Evolutionary conservation across 2,329 filamentous ascomycete species (phyloP), one percentile per base, ranked within the genome.

Genomic region (Hypomyces perniciosus): DNA sequence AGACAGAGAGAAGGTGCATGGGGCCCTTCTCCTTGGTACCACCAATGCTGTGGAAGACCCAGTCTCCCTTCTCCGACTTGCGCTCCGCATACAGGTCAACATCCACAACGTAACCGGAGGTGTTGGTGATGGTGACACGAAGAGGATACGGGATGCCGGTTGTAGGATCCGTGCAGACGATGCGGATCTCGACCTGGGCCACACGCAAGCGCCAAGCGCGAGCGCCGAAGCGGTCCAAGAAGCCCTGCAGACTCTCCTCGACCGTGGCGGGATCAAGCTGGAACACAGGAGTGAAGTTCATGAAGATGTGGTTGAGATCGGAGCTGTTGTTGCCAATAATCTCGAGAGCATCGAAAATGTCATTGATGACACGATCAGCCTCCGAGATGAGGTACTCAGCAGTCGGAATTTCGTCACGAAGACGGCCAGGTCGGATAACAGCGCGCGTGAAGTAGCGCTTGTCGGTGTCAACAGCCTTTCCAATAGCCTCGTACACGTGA

Each of bases 311-410:
- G 79, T 99, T 99, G 66, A 99, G 80, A 78, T 99, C 93, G 46
- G 93, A 96, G 76, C 95, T 95, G 77, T 96, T 97, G 79, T 96
- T 96, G 66, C 93, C 93, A 65, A 96, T 95, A 62, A 99, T 96
- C 78, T 99, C 93, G 52, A 99, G 78, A 41, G 93, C 93, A 66
- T 99, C 93, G 47, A 97, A 83, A 64, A 99, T 97, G 67, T 99
- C 93, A 68, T 90, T 97, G 81, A 99, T 91, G 61, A 97, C 79
- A 57, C 93, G 86, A 65, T 99, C 92, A 37, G 92, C 91, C 76
- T 99, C 93, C 1, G 91, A 96, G 61, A 96, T 95, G 67, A 99
- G 82, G 73, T 99, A 99, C 72, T 99, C 93, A 1, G 90, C 90
- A n/a, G 92, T 97, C 35, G 93, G 91, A 55, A 99, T 97, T 72